Percentiles rank a stretch among this genome's conserved stretches.
Evolutionary conservation across 2,329 filamentous ascomycete genomes (phyloP).

Genomic region (Xylaria arbuscula): DNA sequence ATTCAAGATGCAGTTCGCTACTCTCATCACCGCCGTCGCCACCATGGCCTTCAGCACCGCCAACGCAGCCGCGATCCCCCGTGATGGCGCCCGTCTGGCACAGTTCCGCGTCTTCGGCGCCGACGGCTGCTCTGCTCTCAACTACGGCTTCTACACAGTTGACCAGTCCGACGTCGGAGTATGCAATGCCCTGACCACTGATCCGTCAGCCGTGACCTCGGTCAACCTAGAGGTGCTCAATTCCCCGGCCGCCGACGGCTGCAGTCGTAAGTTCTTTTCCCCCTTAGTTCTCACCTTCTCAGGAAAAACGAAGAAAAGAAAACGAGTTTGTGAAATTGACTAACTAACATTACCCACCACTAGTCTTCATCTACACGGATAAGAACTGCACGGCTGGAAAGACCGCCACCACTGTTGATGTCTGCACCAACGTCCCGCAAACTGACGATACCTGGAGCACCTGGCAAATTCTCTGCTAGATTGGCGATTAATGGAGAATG

Average conservation of each 20-base stretch:
- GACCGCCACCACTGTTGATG: background rate
- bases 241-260: slow-evolving; percentile 39
- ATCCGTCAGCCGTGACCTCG: slow-evolving; percentile 47
- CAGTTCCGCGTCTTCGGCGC: slow-evolving; percentile 48
- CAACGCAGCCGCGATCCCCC: slow-evolving; percentile 39
- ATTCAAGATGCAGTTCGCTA: slow-evolving; percentile 48
- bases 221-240: slow-evolving; percentile 39
- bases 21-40: slow-evolving; percentile 39
- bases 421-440: slow-evolving; percentile 28
- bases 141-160: slow-evolving; percentile 47
- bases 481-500: background rate
- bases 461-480: slow-evolving; percentile 36
- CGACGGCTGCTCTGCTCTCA: slow-evolving; percentile 41
- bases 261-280: slow-evolving; percentile 40
- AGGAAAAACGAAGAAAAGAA: too few species aligned
- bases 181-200: slow-evolving; percentile 61
- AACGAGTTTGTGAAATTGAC: background rate
- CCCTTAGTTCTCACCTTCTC: background rate
- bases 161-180: slow-evolving; percentile 40
- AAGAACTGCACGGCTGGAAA: slow-evolving; percentile 28
- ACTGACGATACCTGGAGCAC: slow-evolving; percentile 30
- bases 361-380: slow-evolving; percentile 41
- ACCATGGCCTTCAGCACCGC: slow-evolving; percentile 41
- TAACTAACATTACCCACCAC: slow-evolving; percentile 4
- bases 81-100: slow-evolving; percentile 43